Conservation (phyloP, 1,139 yeast species). For the Taphrina confusa region DNA sequence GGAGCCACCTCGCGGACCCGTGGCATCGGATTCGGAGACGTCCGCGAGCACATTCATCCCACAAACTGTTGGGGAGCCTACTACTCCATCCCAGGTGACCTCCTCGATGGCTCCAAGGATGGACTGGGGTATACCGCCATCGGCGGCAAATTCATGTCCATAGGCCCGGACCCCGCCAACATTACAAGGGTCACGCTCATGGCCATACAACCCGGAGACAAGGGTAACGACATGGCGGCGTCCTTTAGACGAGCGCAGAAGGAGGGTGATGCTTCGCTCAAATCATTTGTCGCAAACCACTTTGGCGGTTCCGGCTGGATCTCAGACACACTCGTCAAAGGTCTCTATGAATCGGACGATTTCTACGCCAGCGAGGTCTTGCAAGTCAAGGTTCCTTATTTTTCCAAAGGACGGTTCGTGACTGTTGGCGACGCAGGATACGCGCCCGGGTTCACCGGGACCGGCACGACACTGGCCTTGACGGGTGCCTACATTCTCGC, state of each 20-base stretch:
- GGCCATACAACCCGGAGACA: background rate
- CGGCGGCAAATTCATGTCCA: conserved; percentile 1
- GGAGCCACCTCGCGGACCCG: conserved; percentile 4
- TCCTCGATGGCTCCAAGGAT: background rate
- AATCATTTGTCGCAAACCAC: background rate
- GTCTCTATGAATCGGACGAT: background rate
- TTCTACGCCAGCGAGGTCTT: conserved; percentile 7
- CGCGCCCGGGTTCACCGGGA: conserved; percentile 19
- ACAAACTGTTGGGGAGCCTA: background rate
- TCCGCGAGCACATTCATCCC: background rate
- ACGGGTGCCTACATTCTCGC: conserved; percentile 5
- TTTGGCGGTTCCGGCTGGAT: conserved; percentile 3
- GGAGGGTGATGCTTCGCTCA: conserved; percentile 1
- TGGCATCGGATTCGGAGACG: background rate
- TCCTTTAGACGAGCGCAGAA: background rate
- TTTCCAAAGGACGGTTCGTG: conserved; percentile 2
- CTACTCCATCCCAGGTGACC: conserved; percentile 3
- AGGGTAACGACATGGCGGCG: background rate
- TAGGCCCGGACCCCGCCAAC: background rate
- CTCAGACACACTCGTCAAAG: background rate
- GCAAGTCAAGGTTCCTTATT: background rate
- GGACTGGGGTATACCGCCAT: background rate
- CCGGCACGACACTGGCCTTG: conserved; percentile 18
- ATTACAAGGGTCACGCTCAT: background rate
- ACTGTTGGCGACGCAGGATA: conserved; percentile 16